Evolutionary conservation across 2,329 filamentous ascomycete species (phyloP).

Genomic region (Colletotrichum tofieldiae): DNA sequence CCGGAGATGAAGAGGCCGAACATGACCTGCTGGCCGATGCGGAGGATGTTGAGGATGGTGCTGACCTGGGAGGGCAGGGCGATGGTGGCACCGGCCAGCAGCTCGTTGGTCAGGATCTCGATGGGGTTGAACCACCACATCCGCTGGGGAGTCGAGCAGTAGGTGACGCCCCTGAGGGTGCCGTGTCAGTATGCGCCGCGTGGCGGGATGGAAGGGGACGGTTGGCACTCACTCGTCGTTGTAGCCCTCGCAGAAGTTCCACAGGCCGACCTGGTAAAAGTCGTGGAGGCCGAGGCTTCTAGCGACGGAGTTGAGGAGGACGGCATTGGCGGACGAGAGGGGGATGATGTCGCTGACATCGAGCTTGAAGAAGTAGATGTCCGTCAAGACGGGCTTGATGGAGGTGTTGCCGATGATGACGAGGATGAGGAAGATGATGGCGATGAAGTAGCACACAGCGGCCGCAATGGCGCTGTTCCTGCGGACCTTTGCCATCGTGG

Average conservation of each 20-base stretch:
- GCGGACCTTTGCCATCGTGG: slow-evolving; percentile 62
- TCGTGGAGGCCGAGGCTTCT: slow-evolving; percentile 90
- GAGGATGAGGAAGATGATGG: slow-evolving; percentile 84
- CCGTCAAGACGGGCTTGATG: slow-evolving; percentile 72
- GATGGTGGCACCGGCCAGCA: slow-evolving; percentile 87
- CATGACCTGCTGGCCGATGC: slow-evolving; percentile 86
- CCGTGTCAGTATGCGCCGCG: slow-evolving; percentile 67
- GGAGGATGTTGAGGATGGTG: slow-evolving; percentile 81
- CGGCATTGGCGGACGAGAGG: slow-evolving; percentile 75
- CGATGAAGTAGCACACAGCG: slow-evolving; percentile 79
- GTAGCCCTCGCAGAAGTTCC: slow-evolving; percentile 94
- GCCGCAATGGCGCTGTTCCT: slow-evolving; percentile 76
- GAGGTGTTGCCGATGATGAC: slow-evolving; percentile 83
- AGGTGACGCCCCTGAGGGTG: slow-evolving; percentile 75
- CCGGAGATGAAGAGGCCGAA: slow-evolving; percentile 88
- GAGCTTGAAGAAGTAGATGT: slow-evolving; percentile 88
- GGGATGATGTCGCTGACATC: slow-evolving; percentile 88
- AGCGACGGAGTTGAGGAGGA: slow-evolving; percentile 89
- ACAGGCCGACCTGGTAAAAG: slow-evolving; percentile 93
- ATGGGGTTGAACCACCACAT: slow-evolving; percentile 96
- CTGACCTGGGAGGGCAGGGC: slow-evolving; percentile 82
- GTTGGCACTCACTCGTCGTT: slow-evolving; percentile 66
- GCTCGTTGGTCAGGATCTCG: slow-evolving; percentile 82
- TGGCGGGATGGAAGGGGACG: not conserved
- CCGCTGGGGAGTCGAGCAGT: slow-evolving; percentile 78